Evolutionary conservation across 768 basidiomycete species (phyloP), one percentile per base, ranked within the genome.

Genomic region (Omphalotus guepiniiformis): DNA sequence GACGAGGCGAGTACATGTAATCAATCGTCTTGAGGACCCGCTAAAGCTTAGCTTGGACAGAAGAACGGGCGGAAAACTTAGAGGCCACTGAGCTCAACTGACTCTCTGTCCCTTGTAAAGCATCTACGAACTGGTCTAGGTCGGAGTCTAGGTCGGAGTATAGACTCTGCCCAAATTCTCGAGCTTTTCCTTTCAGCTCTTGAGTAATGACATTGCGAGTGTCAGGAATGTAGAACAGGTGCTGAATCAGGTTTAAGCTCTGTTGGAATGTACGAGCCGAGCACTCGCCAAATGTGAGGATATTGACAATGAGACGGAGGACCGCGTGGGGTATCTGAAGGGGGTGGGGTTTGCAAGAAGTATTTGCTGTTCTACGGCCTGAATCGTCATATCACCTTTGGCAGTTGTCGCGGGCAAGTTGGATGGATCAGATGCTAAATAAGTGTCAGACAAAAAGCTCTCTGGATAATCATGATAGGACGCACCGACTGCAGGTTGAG

Each of bases 1-100:
- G 61, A 50, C 71, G 74, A 6, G 85, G 82, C 2, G 85, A 83
- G 64, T 88, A 93, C 82, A 96, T 94, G 63, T 94, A 95, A 62
- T 98, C 96, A 59, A 99, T 88, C 8, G 95, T 96, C 70, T 98
- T 99, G 54, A 99, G 73, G 12, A 99, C 86, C 11, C 96, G 79
- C 6, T 99, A 74, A 4, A 99, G 79, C 66, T 96, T 96, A n/a
- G 96, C 93, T 71, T 99, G 96, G 35, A 83, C 81, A 0, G 94
- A 94, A 1, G 94, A 94, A 2, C 94, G 85, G 1, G 93, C 83
- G 1, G 95, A 95, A 70, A 99, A 98, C 57, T 87, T 91, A 36
- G 87, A 80, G 6, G 95, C 83, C 5, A 89, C 80, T 3, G 83
- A 76, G 36, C 79, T 82, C 13, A 84, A 72, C 19, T 82, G 66